A percentile compares a stretch with the other conserved stretches of the same genome.
Evolutionary conservation across 2,329 filamentous ascomycete species (phyloP).

Genomic region (Diplodia mutila): DNA sequence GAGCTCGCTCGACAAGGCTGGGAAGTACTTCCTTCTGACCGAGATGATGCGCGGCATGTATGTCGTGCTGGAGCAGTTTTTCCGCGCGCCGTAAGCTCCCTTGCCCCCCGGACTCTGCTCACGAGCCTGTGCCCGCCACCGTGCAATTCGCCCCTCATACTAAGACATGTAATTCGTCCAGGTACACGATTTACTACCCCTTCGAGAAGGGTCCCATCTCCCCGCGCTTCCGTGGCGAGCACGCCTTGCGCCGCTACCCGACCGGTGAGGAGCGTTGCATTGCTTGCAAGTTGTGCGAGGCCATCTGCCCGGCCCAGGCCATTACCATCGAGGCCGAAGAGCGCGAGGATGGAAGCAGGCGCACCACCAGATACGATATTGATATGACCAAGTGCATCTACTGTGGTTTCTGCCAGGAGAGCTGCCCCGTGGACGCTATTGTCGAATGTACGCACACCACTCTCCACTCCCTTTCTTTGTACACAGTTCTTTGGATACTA

Average conservation of each 20-base stretch:
- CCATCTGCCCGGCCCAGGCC: conserved; percentile 94
- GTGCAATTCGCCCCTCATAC: background rate
- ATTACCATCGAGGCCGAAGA: conserved; percentile 99
- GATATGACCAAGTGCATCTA: conserved; percentile 99
- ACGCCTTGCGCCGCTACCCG: conserved; percentile 93
- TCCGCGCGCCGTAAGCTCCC: conserved; percentile 86
- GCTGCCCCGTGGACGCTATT: conserved; percentile 96
- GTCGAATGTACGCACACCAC: conserved; percentile 62
- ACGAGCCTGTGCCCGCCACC: background rate
- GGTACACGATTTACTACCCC: conserved; percentile 97
- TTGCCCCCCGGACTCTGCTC: background rate
- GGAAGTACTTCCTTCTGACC: conserved; percentile 91
- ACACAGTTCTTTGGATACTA: too few species aligned
- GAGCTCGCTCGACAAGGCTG: conserved; percentile 77
- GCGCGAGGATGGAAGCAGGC: conserved; percentile 90
- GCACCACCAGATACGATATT: conserved; percentile 97
- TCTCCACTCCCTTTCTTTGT: background rate
- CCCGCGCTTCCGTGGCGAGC: conserved; percentile 96
- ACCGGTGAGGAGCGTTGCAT: conserved; percentile 99
- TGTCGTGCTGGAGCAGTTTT: conserved; percentile 95
- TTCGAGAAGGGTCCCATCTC: conserved; percentile 99
- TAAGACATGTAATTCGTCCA: conserved; percentile 43
- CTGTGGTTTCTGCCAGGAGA: conserved; percentile 99
- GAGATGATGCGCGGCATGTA: conserved; percentile 99
- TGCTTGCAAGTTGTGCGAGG: conserved; percentile 99